Evolutionary conservation across 306 rosid genomes (phyloP).

Genomic region (Cucumis melo): DNA sequence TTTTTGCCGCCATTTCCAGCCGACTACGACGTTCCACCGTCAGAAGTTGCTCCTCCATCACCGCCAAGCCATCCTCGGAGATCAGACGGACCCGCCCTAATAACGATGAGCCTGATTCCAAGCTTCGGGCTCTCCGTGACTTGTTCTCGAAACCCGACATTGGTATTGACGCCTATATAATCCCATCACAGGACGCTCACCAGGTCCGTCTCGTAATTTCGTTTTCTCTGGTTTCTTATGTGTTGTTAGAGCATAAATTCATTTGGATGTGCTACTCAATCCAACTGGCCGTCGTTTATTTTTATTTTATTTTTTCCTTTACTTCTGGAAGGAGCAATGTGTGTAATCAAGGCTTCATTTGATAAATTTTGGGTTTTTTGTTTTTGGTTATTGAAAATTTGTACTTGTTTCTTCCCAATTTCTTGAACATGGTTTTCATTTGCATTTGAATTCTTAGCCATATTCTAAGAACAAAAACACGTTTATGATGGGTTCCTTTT

Average conservation of each 20-base stretch:
- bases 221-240: neutral
- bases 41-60: conserved; percentile 49
- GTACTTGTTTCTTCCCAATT: too few relatives aligned
- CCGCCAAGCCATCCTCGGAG: conserved; percentile 62
- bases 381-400: too few relatives aligned
- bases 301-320: neutral
- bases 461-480: too few relatives aligned
- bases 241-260: neutral
- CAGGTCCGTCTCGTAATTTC: conserved; percentile 31
- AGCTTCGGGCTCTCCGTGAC: conserved; percentile 52
- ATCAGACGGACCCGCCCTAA: conserved; percentile 17
- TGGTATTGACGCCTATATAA: conserved; percentile 65
- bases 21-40: conserved; percentile 13
- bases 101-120: conserved; percentile 34
- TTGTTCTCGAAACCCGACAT: conserved; percentile 54
- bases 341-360: neutral
- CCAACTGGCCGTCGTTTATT: neutral
- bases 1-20: conserved; percentile 9
- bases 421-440: too few relatives aligned
- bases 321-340: neutral
- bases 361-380: too few relatives aligned
- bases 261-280: neutral
- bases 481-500: too few relatives aligned
- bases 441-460: too few relatives aligned
- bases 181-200: conserved; percentile 95